Evolutionary conservation across 352 stramenopile genomes (phyloP).

Genomic region (Pythium grandisporangium): DNA sequence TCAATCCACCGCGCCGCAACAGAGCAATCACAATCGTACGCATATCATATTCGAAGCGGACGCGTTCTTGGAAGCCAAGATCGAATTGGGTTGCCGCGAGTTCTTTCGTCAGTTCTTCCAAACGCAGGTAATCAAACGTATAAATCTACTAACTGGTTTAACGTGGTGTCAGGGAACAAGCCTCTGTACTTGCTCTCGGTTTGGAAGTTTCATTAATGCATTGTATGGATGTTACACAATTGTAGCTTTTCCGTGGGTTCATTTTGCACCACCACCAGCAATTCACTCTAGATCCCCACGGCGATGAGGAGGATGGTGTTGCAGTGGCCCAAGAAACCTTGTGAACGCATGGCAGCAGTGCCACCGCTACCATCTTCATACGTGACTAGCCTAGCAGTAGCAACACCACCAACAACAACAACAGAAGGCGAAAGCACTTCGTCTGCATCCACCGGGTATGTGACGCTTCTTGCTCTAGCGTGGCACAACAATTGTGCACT

Average conservation of each 20-base stretch:
- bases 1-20: constrained; percentile 16
- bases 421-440: no score
- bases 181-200: no score
- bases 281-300: constrained; percentile 15
- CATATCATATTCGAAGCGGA: constrained; percentile 55
- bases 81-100: constrained; percentile 62
- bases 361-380: no score
- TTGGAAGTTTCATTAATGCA: no score
- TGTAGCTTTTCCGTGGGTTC: constrained; percentile 48
- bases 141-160: not conserved
- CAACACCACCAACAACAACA: no score
- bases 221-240: no score
- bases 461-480: constrained; percentile 13
- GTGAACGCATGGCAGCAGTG: no score
- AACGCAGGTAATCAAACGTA: constrained; percentile 30
- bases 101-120: constrained; percentile 75
- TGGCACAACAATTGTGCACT: no score
- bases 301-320: no score
- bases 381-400: no score
- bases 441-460: no score
- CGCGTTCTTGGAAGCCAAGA: constrained; percentile 48
- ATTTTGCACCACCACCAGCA: constrained; percentile 36
- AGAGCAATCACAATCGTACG: constrained; percentile 5
- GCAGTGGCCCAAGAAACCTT: no score
- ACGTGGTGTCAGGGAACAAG: not conserved